These are phyloP conservation scores for Lentinula novae-zelandiae DNA, from an alignment of 1,284 basidiomycete species.

Conservation along the genomic window DNA sequence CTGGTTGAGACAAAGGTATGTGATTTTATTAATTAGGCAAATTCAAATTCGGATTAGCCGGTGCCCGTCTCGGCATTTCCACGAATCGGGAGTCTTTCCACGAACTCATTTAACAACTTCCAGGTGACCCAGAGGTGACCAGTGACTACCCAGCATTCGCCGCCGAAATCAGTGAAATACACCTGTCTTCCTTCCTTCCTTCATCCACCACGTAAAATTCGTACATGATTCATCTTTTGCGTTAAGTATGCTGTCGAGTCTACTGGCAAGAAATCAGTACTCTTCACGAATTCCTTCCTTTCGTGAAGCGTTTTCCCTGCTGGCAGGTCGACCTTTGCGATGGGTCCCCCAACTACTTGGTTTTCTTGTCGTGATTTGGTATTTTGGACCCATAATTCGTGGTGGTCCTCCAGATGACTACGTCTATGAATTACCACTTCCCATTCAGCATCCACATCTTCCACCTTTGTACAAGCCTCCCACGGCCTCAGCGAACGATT, in stretches of 20 bases:
- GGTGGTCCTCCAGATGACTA: not conserved
- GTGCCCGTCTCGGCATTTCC: not conserved
- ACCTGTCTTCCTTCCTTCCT: not conserved
- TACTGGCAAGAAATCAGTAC: not conserved
- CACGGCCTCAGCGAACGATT: constrained; percentile 24
- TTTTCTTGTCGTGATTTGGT: constrained; percentile 8
- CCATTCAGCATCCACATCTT: constrained; percentile 13
- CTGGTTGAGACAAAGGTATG: not conserved
- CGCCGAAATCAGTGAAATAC: no score
- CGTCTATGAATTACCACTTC: not conserved
- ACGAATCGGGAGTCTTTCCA: no score
- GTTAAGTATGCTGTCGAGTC: not conserved
- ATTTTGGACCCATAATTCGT: constrained; percentile 3
- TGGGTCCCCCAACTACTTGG: constrained; percentile 12
- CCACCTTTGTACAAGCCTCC: constrained; percentile 7
- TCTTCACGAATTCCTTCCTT: constrained; percentile 3
- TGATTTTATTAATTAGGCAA: not conserved
- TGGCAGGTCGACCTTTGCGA: constrained; percentile 10
- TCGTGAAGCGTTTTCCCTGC: constrained; percentile 4
- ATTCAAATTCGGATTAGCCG: not conserved
- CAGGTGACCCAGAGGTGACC: no score
- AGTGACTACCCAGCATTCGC: no score
- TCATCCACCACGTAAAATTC: not conserved
- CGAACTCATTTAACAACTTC: no score
- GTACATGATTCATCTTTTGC: not conserved